These are phyloP conservation scores for Penicillium crustosum DNA, from an alignment of 2,329 filamentous ascomycete species.

Conservation along the genomic window DNA sequence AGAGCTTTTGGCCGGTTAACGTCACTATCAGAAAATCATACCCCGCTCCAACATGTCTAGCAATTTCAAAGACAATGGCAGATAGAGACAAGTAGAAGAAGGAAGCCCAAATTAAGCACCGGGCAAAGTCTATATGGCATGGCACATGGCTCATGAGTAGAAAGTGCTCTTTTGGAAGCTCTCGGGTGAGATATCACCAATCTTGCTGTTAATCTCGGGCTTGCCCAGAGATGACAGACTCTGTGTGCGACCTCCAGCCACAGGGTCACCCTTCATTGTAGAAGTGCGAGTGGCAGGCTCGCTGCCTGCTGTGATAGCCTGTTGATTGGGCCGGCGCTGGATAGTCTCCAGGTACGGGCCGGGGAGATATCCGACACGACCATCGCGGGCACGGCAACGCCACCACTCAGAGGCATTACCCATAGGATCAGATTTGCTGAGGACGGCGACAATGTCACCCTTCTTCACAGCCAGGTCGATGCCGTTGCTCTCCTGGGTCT, in stretches of 20 bases:
- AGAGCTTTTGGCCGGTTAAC: background rate
- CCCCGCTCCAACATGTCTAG: background rate
- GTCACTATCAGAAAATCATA: slow-evolving; percentile 7
- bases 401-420: slow-evolving; percentile 96
- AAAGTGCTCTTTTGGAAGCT: slow-evolving; percentile 71
- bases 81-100: background rate
- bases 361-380: slow-evolving; percentile 86
- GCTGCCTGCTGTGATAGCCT: slow-evolving; percentile 44
- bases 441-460: slow-evolving; percentile 90
- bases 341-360: slow-evolving; percentile 84
- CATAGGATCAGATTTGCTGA: slow-evolving; percentile 87
- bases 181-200: slow-evolving; percentile 64
- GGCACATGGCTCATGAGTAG: slow-evolving; percentile 53
- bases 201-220: slow-evolving; percentile 58
- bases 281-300: slow-evolving; percentile 52
- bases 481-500: slow-evolving; percentile 61
- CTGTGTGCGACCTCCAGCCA: slow-evolving; percentile 29
- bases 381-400: slow-evolving; percentile 87
- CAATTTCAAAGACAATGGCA: background rate
- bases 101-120: background rate
- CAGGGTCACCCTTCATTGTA: slow-evolving; percentile 49
- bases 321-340: slow-evolving; percentile 52
- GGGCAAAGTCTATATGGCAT: background rate
- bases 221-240: slow-evolving; percentile 33
- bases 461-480: slow-evolving; percentile 91